These are phyloP conservation scores for Emericellopsis atlantica DNA, from an alignment of 2,329 filamentous ascomycete genomes.

Conservation along the genomic window DNA sequence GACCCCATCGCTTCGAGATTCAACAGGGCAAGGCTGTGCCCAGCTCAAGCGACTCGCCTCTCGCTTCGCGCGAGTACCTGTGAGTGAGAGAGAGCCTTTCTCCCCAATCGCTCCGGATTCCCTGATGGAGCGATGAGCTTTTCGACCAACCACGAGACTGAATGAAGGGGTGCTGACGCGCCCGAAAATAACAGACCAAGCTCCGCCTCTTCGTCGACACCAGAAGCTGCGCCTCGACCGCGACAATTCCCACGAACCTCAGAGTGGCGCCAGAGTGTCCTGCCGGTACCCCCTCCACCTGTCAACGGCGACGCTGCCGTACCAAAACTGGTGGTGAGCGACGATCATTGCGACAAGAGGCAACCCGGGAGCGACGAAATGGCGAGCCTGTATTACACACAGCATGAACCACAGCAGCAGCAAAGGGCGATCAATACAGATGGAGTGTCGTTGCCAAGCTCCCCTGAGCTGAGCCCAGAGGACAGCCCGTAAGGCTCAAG, in stretches of 20 bases:
- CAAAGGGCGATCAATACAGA: too few species aligned
- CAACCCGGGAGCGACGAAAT: too few species aligned
- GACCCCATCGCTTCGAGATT: conserved; percentile 2
- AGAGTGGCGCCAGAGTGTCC: not conserved
- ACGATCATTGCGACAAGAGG: too few species aligned
- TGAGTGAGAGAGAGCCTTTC: not conserved
- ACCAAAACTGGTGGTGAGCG: too few species aligned
- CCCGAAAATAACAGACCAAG: not conserved
- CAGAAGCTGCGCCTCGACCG: not conserved
- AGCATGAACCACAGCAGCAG: too few species aligned
- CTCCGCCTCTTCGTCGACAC: not conserved
- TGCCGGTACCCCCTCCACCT: too few species aligned
- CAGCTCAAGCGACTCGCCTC: not conserved
- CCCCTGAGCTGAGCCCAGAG: not conserved
- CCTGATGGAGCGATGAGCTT: not conserved
- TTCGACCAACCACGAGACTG: not conserved
- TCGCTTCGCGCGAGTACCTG: not conserved
- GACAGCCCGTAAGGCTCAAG: not conserved
- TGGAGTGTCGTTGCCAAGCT: not conserved
- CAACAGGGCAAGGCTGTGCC: conserved; percentile 4
- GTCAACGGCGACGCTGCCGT: too few species aligned
- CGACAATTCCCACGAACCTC: not conserved
- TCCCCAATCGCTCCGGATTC: not conserved
- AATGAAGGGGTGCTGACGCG: not conserved
- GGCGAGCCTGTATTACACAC: too few species aligned